phyloP scores from a whole-genome alignment of 352 stramenopile genomes.

The Phytophthora sp. region DNA sequence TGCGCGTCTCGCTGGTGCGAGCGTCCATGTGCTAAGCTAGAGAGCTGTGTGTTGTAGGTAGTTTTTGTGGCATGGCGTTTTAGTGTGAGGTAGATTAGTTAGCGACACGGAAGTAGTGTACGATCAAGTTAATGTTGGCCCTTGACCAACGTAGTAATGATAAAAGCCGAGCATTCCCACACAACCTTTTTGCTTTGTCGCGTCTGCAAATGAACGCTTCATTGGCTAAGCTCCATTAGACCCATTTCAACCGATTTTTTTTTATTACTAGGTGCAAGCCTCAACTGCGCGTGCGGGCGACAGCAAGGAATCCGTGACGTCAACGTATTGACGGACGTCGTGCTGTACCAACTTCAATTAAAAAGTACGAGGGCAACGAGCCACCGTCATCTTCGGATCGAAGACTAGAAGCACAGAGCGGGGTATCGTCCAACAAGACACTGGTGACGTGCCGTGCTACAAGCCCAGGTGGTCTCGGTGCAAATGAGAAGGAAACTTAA shows the following conservation, averaged over 20 bases:
- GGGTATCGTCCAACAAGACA: conserved; percentile 1
- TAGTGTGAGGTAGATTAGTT: conserved; percentile 33
- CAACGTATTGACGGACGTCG: background rate
- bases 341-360: conserved; percentile 23
- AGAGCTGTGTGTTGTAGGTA: conserved; percentile 24
- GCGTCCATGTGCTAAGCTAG: conserved; percentile 47
- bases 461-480: conserved; percentile 12
- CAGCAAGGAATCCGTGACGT: no score
- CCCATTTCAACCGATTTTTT: no score
- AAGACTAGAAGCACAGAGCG: conserved; percentile 7
- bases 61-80: conserved; percentile 32
- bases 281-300: no score
- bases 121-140: no score
- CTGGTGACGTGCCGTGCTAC: conserved; percentile 16
- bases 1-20: conserved; percentile 52
- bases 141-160: conserved; percentile 29
- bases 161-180: conserved; percentile 6
- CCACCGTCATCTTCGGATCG: conserved; percentile 17
- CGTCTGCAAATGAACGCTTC: conserved; percentile 19
- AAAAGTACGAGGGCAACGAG: conserved; percentile 8
- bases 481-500: conserved; percentile 24
- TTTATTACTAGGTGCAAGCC: no score
- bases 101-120: conserved; percentile 38
- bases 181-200: no score
- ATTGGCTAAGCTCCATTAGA: conserved; percentile 4